Conservation (phyloP, 1,284 basidiomycete genomes). For the Inonotus hispidus region DNA sequence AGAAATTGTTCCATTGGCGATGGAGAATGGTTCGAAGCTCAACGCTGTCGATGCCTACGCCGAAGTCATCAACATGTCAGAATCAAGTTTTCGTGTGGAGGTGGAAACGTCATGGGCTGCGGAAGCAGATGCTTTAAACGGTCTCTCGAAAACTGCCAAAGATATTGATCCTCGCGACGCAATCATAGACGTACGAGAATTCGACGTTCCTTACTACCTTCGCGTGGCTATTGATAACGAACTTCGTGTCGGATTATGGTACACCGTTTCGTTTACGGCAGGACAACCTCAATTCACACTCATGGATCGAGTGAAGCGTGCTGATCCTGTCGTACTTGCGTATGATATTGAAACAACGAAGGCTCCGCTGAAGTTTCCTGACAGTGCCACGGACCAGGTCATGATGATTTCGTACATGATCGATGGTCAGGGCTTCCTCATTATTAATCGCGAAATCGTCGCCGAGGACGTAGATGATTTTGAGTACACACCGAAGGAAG, state of each 20-base stretch:
- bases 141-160: slow-evolving; percentile 36
- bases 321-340: slow-evolving; percentile 98
- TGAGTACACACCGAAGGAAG: slow-evolving; percentile 97
- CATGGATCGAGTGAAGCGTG: slow-evolving; percentile 93
- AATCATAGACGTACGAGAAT: slow-evolving; percentile 94
- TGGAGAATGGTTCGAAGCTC: slow-evolving; percentile 88
- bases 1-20: slow-evolving; percentile 86
- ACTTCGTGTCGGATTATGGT: slow-evolving; percentile 97
- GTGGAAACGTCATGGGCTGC: slow-evolving; percentile 65
- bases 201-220: slow-evolving; percentile 96
- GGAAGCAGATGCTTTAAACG: slow-evolving; percentile 34
- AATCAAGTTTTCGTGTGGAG: slow-evolving; percentile 55
- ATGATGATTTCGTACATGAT: slow-evolving; percentile 99
- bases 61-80: slow-evolving; percentile 86
- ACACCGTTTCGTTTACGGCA: slow-evolving; percentile 78
- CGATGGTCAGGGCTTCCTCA: slow-evolving; percentile 94
- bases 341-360: slow-evolving; percentile 99
- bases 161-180: slow-evolving; percentile 84
- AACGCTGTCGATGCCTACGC: slow-evolving; percentile 97
- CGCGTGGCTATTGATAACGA: slow-evolving; percentile 99
- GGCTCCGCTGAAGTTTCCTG: slow-evolving; percentile 97
- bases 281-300: slow-evolving; percentile 76
- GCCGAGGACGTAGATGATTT: slow-evolving; percentile 98
- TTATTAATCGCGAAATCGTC: slow-evolving; percentile 97
- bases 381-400: slow-evolving; percentile 93